Percentiles rank a stretch among this genome's conserved stretches.
Conservation (phyloP, 371 early-diverging fungal genomes). For the Haplosporangium sp. region DNA sequence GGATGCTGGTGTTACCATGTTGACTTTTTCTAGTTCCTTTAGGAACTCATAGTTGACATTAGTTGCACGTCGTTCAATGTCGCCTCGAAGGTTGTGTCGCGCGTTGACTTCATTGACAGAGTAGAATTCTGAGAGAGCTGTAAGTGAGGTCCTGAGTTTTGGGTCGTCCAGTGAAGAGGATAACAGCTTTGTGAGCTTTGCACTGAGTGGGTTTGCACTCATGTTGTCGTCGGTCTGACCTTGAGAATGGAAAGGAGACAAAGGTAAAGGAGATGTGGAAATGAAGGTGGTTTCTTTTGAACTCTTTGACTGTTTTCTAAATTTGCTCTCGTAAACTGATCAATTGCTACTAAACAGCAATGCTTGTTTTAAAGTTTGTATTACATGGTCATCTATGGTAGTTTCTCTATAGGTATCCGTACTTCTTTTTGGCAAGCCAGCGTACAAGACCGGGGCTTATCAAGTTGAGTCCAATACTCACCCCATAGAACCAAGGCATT, state of each 20-base stretch:
- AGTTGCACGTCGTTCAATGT: slow-evolving; percentile 78
- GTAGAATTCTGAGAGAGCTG: slow-evolving; percentile 77
- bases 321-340: no score
- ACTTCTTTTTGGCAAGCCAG: slow-evolving; percentile 74
- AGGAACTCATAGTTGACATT: slow-evolving; percentile 73
- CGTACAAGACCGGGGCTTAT: slow-evolving; percentile 75
- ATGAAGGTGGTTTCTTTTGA: not conserved
- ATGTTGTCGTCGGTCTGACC: slow-evolving; percentile 5
- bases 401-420: slow-evolving; percentile 57
- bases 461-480: slow-evolving; percentile 64
- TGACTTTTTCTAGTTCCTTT: slow-evolving; percentile 70
- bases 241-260: not conserved
- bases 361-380: not conserved
- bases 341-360: no score
- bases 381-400: not conserved
- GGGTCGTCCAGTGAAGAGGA: slow-evolving; percentile 68
- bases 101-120: slow-evolving; percentile 66
- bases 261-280: not conserved
- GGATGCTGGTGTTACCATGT: slow-evolving; percentile 57
- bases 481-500: slow-evolving; percentile 72
- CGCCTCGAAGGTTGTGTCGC: slow-evolving; percentile 72
- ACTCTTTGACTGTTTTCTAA: not conserved
- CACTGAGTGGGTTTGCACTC: slow-evolving; percentile 59
- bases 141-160: slow-evolving; percentile 71
- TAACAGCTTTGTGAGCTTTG: slow-evolving; percentile 69